phyloP scores from a whole-genome alignment of 805 yeast species.

The Wickerhamomyces pijperi region DNA sequence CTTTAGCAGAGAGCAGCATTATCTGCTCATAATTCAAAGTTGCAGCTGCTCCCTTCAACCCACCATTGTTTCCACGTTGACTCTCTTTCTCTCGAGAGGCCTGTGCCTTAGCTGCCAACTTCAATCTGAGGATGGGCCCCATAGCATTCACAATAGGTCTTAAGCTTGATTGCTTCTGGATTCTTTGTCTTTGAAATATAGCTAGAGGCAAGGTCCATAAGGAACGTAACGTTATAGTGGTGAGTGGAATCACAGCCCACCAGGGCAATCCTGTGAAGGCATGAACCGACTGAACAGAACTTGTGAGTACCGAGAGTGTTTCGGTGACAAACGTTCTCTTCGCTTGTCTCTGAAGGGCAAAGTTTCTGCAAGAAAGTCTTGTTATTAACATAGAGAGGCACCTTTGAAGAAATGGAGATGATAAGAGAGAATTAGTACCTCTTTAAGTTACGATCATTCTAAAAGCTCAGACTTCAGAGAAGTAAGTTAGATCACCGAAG shows the following conservation, averaged over 20 bases:
- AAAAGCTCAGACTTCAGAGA: too few relatives aligned
- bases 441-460: too few relatives aligned
- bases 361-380: neutral
- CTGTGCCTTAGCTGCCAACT: conserved; percentile 28
- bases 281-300: conserved; percentile 37
- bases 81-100: conserved; percentile 18
- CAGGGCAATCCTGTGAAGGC: conserved; percentile 60
- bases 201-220: conserved; percentile 71
- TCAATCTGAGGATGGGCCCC: conserved; percentile 58
- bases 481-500: too few relatives aligned
- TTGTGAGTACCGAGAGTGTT: conserved; percentile 12
- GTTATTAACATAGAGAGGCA: too few relatives aligned
- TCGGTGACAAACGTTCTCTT: conserved; percentile 5
- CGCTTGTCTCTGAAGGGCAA: neutral
- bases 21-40: conserved; percentile 70
- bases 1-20: conserved; percentile 61
- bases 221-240: conserved; percentile 57
- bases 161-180: conserved; percentile 59
- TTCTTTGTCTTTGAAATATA: conserved; percentile 53
- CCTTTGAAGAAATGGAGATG: too few relatives aligned
- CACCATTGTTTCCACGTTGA: conserved; percentile 13
- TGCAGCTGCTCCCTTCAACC: conserved; percentile 8
- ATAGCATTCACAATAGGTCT: conserved; percentile 65
- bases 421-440: too few relatives aligned
- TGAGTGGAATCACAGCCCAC: conserved; percentile 68